Evolutionary conservation across 2,329 filamentous ascomycete species (phyloP), one percentile per base, ranked within the genome.

Genomic region (Xylaria sp.): DNA sequence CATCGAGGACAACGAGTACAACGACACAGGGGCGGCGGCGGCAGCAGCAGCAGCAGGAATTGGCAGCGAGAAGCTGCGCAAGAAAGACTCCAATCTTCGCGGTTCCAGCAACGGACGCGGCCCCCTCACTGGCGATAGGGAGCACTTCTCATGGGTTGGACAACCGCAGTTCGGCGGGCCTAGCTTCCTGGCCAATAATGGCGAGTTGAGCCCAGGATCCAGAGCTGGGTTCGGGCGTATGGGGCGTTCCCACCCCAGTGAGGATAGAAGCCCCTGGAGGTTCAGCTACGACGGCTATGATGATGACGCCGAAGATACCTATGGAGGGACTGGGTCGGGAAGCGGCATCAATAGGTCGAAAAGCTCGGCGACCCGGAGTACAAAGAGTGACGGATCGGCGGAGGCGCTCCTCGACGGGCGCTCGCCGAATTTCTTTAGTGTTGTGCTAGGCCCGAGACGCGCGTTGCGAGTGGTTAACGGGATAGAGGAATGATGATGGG

Each of bases 361-460:
- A 67, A 80, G 80, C 56, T 69, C 67, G 30, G 78, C 77, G 3
- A 81, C 79, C 12, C 77, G 75, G 24, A 81, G 78, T 59, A 81
- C 78, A 24, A 78, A 75, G 48, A 77, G 78, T 60, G 79, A 77
- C 59, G 73, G 75, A 21, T 79, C 79, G 34, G 79, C 76, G 1
- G 80, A 81, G 61, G 75, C 75, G 6, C 69, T 82, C 69, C 69
- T 82, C 30, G 80, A 82, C 24, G 81, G 80, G 9, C 84, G 88
- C 68, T 89, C 93, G 77, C 91, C 91, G 68, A 91, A 86, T 66
- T 93, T 93, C 79, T 89, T 92, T 78, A 91, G 85, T 58, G 89
- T 92, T 32, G 80, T 92, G 74, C 78, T 93, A 79, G 90, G 90
- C 69, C 90, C 90, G 24, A 83, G 90, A 74, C 82, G 90, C 75